A percentile compares a stretch with the other conserved stretches of the same genome.
phyloP scores from a whole-genome alignment of 140 eudicot species.

The Ambrosia hybrid region DNA sequence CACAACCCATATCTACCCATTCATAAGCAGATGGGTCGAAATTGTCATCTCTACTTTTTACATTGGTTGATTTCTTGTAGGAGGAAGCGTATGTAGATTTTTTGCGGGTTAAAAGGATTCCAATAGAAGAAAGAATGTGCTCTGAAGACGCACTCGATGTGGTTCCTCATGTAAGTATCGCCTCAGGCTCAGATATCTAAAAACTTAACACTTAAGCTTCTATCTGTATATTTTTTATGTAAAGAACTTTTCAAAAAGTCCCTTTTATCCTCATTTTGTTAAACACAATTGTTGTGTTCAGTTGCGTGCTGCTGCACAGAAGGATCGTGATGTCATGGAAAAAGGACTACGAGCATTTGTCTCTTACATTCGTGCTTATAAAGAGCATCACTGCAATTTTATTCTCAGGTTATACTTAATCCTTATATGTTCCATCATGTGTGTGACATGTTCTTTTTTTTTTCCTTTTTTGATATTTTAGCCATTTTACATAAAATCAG shows the following conservation, averaged over 20 bases:
- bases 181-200: no score
- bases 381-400: conserved; percentile 85
- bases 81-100: conserved; percentile 53
- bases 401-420: conserved; percentile 62
- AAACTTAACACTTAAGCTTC: no score
- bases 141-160: conserved; percentile 62
- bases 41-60: no score
- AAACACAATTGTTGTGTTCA: conserved; percentile 30
- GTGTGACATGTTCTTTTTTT: neutral
- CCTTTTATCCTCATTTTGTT: neutral
- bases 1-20: no score
- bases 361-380: conserved; percentile 87
- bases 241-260: conserved; percentile 7
- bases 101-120: conserved; percentile 66
- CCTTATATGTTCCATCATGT: neutral
- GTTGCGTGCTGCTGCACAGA: conserved; percentile 79
- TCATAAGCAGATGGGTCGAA: no score
- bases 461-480: neutral
- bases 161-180: conserved; percentile 58
- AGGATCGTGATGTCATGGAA: conserved; percentile 93
- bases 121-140: conserved; percentile 64
- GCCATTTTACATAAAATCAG: conserved; percentile 30
- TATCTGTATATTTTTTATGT: neutral
- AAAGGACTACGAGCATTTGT: conserved; percentile 91
- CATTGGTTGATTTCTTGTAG: no score